phyloP scores from a whole-genome alignment of 2,329 filamentous ascomycete species.

The Penicillium sp. region DNA sequence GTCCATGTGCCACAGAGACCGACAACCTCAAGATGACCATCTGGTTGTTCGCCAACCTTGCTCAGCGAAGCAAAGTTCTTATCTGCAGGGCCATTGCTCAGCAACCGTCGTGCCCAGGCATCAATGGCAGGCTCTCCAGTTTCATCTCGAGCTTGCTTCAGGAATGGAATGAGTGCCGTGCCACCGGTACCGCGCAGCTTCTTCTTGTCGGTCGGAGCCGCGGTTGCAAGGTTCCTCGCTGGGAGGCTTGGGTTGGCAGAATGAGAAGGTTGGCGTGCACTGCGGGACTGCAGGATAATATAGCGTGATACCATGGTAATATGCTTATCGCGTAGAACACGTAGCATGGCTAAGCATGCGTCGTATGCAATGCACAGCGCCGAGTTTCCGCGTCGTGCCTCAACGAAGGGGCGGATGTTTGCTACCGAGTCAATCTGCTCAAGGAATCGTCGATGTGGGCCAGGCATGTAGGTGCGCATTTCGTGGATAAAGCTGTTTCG shows the following conservation, averaged over 20 bases:
- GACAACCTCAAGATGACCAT: slow-evolving; percentile 57
- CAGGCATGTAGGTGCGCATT: slow-evolving; percentile 97
- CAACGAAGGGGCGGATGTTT: slow-evolving; percentile 84
- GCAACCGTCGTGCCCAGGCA: slow-evolving; percentile 58
- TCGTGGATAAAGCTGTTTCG: slow-evolving; percentile 91
- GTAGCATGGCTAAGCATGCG: slow-evolving; percentile 78
- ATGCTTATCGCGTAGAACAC: slow-evolving; percentile 82
- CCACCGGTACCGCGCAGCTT: slow-evolving; percentile 87
- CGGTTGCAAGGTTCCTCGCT: slow-evolving; percentile 57
- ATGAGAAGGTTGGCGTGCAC: slow-evolving; percentile 64
- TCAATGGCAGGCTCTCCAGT: slow-evolving; percentile 87
- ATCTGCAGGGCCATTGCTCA: slow-evolving; percentile 52
- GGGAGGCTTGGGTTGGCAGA: slow-evolving; percentile 49
- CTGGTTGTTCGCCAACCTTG: slow-evolving; percentile 53
- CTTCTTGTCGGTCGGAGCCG: slow-evolving; percentile 42
- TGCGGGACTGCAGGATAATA: slow-evolving; percentile 83
- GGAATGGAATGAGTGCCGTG: slow-evolving; percentile 88
- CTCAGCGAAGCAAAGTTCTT: slow-evolving; percentile 46
- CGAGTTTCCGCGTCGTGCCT: slow-evolving; percentile 58
- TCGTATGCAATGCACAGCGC: slow-evolving; percentile 80
- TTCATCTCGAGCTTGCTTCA: slow-evolving; percentile 95
- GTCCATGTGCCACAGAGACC: slow-evolving; percentile 84
- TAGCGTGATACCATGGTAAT: slow-evolving; percentile 95
- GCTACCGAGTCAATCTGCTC: slow-evolving; percentile 73
- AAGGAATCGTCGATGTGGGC: slow-evolving; percentile 83